phyloP scores from a whole-genome alignment of 805 yeast species.

The Candida sithepensis region DNA sequence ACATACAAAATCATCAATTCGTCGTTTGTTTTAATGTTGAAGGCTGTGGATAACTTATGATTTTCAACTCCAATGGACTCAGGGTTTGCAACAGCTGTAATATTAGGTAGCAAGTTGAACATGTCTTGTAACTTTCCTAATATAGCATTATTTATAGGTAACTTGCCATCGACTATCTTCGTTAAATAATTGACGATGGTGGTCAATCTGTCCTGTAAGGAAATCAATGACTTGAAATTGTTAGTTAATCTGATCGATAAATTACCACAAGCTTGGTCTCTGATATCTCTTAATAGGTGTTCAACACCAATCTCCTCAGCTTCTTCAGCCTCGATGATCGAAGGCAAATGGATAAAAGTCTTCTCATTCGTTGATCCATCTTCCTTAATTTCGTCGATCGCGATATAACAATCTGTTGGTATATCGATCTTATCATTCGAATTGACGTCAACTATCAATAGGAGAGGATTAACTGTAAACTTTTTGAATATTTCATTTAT shows the following conservation, averaged over 20 bases:
- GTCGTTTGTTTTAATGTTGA: constrained; percentile 91
- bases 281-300: constrained; percentile 86
- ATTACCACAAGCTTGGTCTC: constrained; percentile 96
- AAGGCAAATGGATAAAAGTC: constrained; percentile 91
- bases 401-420: constrained; percentile 93
- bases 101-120: constrained; percentile 86
- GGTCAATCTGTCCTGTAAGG: constrained; percentile 71
- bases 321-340: constrained; percentile 93
- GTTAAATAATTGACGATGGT: constrained; percentile 77
- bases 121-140: constrained; percentile 92
- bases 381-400: constrained; percentile 92
- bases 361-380: constrained; percentile 92
- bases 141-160: constrained; percentile 88
- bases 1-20: constrained; percentile 93
- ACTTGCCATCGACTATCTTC: constrained; percentile 62
- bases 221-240: constrained; percentile 83
- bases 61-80: constrained; percentile 5
- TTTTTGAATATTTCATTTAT: constrained; percentile 87
- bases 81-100: constrained; percentile 35
- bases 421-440: constrained; percentile 76
- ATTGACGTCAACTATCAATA: constrained; percentile 88
- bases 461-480: constrained; percentile 75
- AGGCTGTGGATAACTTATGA: constrained; percentile 58
- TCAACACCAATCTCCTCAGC: constrained; percentile 99
- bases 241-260: constrained; percentile 83